phyloP scores from a whole-genome alignment of 345 rosid genomes.

The Trapa incisa region DNA sequence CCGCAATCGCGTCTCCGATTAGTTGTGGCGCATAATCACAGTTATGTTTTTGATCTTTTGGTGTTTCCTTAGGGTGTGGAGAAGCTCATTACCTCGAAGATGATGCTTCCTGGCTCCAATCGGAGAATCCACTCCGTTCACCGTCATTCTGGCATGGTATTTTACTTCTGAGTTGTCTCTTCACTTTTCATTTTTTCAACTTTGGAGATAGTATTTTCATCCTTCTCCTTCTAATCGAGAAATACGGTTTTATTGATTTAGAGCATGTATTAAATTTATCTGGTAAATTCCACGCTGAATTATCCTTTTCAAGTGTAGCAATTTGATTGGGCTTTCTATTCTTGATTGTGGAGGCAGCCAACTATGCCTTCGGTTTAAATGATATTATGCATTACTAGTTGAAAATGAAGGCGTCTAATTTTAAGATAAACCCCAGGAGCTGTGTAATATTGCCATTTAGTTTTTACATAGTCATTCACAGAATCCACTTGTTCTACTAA shows the following conservation, averaged over 20 bases:
- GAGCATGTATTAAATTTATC: too few species aligned
- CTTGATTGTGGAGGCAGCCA: neutral
- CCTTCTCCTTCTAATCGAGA: too few species aligned
- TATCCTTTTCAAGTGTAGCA: too few species aligned
- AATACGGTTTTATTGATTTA: too few species aligned
- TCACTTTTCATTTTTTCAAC: too few species aligned
- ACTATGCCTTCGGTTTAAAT: neutral
- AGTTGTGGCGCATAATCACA: neutral
- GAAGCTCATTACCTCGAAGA: conserved; percentile 92
- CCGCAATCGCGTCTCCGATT: neutral
- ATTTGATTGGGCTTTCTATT: too few species aligned
- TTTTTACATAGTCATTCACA: neutral
- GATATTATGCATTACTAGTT: neutral
- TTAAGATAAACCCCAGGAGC: neutral
- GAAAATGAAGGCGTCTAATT: neutral
- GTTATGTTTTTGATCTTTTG: neutral
- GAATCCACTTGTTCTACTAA: neutral
- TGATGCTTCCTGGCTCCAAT: conserved; percentile 97
- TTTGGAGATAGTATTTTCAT: too few species aligned
- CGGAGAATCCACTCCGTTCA: conserved; percentile 92
- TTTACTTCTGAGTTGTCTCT: conserved; percentile 6
- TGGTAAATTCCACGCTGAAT: too few species aligned
- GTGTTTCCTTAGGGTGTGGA: conserved; percentile 69
- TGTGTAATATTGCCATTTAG: neutral
- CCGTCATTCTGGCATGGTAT: conserved; percentile 89